phyloP scores from a whole-genome alignment of 1,284 basidiomycete species.

The Lentinula novae-zelandiae region DNA sequence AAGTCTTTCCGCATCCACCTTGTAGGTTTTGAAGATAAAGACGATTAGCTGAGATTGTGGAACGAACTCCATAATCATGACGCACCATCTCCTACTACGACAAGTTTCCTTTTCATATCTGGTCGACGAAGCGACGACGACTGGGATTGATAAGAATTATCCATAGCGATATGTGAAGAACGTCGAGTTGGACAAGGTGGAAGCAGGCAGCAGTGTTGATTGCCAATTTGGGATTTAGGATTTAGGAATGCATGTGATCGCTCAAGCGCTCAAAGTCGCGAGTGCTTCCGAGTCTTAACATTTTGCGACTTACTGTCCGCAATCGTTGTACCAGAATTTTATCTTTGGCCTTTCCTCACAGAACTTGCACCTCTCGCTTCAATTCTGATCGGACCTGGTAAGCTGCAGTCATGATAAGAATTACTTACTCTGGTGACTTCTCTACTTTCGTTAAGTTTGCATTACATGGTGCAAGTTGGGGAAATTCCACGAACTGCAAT shows the following conservation, averaged over 20 bases:
- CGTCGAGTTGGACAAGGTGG: neutral
- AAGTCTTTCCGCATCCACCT: constrained; percentile 87
- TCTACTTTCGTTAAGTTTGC: no score
- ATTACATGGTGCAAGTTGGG: no score
- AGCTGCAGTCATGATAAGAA: no score
- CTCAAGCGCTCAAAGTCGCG: neutral
- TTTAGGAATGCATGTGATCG: neutral
- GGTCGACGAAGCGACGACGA: constrained; percentile 22
- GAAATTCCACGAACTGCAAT: no score
- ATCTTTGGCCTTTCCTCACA: no score
- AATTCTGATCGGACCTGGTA: no score
- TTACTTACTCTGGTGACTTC: no score
- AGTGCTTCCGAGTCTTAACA: no score
- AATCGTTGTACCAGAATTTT: no score
- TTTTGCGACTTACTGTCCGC: no score
- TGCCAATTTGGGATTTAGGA: neutral
- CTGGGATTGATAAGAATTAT: constrained; percentile 26
- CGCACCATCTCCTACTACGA: constrained; percentile 87
- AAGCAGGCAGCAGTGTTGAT: neutral
- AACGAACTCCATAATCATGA: constrained; percentile 24
- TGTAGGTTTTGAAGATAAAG: constrained; percentile 7
- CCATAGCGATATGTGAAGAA: constrained; percentile 20
- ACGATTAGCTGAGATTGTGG: constrained; percentile 23
- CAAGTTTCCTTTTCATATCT: constrained; percentile 69
- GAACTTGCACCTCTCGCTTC: no score